Base-by-base conservation (phyloP, 2,329 filamentous ascomycete genomes). In the Ascochyta koolunga region DNA sequence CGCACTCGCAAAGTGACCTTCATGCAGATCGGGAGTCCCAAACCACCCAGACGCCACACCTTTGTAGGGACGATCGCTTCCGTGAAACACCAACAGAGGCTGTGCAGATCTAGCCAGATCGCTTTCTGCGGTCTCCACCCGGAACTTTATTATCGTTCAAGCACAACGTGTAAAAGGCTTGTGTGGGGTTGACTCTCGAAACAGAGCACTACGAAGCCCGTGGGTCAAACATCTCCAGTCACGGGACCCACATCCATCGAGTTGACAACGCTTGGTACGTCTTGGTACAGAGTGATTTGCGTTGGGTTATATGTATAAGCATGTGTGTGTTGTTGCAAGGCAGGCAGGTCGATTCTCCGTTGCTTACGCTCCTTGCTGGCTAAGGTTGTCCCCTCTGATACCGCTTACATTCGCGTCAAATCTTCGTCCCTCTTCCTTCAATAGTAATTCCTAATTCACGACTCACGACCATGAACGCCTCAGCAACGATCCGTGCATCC, bases 401-500 rank as follows among this genome's bases (percentile, higher is more conserved):
- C 11, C 45, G 31, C 19, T 41, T 32, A 24, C 31, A 5, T 21
- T 21, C 15, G 11, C 21, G 11, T n/a, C 25, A 39, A 3, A n/a
- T 49, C 8, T 25, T 43, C 19, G 25, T 16, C 3, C 32, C 22
- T 15, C 6, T 40, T 49, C 4, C 2, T 11, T 11, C 53, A 32
- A 27, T 33, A 29, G 19, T 59, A 58, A 59, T 43, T 48, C 29
- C 4, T 54, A 47, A 49, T 56, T 38, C 22, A 36, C 31, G 35
- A 41, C 18, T 44, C 18, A 27, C 19, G 36, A 56, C 21, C n/a
- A 70, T 70, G 67, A 69, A 70, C 32, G 67, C 66, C 40, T 70
- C 67, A 31, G 66, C 67, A 24, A 64, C 66, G 5, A 68, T 69
- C 36, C 60, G 67, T 25, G 65, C 60, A 2, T 63, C 62, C 24